These are phyloP conservation scores for Smallanthus sonchifolius DNA, from an alignment of 129 eudicot species.

Conservation along the genomic window DNA sequence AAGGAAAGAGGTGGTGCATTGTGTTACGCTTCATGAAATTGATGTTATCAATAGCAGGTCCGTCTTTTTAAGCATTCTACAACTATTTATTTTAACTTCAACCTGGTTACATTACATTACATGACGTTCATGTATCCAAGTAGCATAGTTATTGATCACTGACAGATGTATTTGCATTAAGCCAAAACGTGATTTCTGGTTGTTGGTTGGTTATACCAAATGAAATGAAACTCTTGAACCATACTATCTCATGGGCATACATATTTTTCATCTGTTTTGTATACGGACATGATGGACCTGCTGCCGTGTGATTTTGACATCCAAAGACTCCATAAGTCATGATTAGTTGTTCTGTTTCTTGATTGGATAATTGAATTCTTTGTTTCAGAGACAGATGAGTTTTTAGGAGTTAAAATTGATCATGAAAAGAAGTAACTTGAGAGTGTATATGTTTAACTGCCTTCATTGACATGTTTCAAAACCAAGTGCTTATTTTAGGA, in stretches of 20 bases:
- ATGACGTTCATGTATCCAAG: not conserved
- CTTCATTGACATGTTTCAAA: not conserved
- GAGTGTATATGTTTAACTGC: not conserved
- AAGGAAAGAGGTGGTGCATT: slow-evolving; percentile 88
- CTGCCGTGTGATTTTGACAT: too few species aligned
- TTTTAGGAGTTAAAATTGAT: not conserved
- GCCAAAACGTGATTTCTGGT: not conserved
- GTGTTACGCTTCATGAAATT: slow-evolving; percentile 89
- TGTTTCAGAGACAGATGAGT: not conserved
- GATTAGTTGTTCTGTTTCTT: too few species aligned
- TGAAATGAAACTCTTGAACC: not conserved
- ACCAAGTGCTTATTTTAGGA: not conserved
- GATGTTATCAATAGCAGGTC: slow-evolving; percentile 98
- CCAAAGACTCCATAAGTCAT: too few species aligned
- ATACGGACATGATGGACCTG: too few species aligned
- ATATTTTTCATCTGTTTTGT: not conserved
- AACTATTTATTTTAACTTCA: not conserved
- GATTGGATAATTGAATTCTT: not conserved
- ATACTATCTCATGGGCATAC: not conserved
- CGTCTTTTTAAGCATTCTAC: not conserved
- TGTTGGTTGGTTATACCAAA: not conserved
- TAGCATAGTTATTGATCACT: not conserved
- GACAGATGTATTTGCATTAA: not conserved
- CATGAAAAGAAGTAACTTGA: not conserved
- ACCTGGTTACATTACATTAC: not conserved